These are phyloP conservation scores for Echinosophora koreensis DNA, from an alignment of 306 rosid species.

Conservation along the genomic window DNA sequence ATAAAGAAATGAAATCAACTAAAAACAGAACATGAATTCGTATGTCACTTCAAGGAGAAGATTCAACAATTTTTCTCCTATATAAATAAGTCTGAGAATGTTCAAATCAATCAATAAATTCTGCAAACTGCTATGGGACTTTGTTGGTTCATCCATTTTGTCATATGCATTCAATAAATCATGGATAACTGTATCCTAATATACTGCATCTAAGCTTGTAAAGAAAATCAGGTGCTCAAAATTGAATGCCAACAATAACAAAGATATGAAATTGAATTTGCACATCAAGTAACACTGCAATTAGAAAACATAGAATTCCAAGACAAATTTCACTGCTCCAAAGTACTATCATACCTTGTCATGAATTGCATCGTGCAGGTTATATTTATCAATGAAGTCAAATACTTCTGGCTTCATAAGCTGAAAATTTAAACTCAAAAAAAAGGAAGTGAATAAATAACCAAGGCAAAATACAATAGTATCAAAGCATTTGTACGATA, in stretches of 20 bases:
- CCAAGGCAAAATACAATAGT: conserved; percentile 35
- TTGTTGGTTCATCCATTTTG: conserved; percentile 39
- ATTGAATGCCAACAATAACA: conserved; percentile 2
- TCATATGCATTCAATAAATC: conserved; percentile 34
- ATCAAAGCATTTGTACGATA: conserved; percentile 27
- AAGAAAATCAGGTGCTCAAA: conserved; percentile 33
- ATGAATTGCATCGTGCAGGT: conserved; percentile 75
- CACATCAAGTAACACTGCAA: conserved; percentile 1
- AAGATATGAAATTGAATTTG: conserved; percentile 28
- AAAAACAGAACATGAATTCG: conserved; percentile 20
- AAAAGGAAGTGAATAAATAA: conserved; percentile 32
- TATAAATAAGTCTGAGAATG: conserved; percentile 36
- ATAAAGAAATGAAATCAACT: conserved; percentile 23
- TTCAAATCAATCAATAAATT: conserved; percentile 38
- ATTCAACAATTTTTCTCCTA: conserved; percentile 18
- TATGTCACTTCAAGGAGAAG: conserved; percentile 37
- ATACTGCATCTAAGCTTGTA: conserved; percentile 22
- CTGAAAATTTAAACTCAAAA: conserved; percentile 61
- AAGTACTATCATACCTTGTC: conserved; percentile 74
- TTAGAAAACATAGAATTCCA: conserved; percentile 38
- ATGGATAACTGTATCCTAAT: conserved; percentile 34
- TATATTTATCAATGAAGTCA: conserved; percentile 89
- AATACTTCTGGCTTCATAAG: conserved; percentile 88
- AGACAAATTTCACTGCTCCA: conserved; percentile 8
- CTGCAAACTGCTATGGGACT: conserved; percentile 19